Base-by-base conservation (phyloP, 2,329 filamentous ascomycete genomes). In the Penicillium carneum region DNA sequence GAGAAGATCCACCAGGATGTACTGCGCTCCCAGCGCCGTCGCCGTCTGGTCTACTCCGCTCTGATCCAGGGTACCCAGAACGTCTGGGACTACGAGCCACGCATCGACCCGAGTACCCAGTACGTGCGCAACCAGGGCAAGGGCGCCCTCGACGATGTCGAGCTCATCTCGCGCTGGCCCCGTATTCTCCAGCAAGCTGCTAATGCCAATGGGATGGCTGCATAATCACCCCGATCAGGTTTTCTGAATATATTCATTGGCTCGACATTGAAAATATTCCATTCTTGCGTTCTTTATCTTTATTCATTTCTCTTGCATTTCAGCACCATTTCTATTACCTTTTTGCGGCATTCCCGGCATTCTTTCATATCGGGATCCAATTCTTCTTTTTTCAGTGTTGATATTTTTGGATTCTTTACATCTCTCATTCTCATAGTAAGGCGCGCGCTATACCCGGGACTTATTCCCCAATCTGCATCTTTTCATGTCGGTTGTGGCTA, bases 81-180 rank as follows among this genome's bases (percentile, higher is more conserved):
- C 41, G 86, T 88, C 74, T 97, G 93, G 93, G 93, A 97, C 77
- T 90, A 90, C 78, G 86, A 93, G 79, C 92, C 92, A 0, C 79
- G 84, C 55, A 70, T 81, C 50, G 73, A 79, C 65, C 74, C 73
- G 8, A 76, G 76, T 62, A 67, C 63, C 68, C 91, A 91, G 78
- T 96, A 94, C 77, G 96, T 97, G 71, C 90, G 93, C 51, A 80
- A 80, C 70, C 76, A 77, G 55, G 75, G 77, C 67, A 76, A 78
- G 71, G 77, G 77, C 3, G 70, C 73, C 2, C 66, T 80, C 33
- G 78, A 79, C 49, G 77, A 80, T 52, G 75, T 79, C 16, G 78
- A 80, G 53, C 62, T 75, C 14, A 74, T 80, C 38, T 79, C 77
- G 16, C 77, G 78, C 20, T 80, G 77, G 76, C 78, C 78, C 10